These are phyloP conservation scores for Arthrobotrys megalospora DNA, from an alignment of 2,329 filamentous ascomycete genomes.

Conservation along the genomic window DNA sequence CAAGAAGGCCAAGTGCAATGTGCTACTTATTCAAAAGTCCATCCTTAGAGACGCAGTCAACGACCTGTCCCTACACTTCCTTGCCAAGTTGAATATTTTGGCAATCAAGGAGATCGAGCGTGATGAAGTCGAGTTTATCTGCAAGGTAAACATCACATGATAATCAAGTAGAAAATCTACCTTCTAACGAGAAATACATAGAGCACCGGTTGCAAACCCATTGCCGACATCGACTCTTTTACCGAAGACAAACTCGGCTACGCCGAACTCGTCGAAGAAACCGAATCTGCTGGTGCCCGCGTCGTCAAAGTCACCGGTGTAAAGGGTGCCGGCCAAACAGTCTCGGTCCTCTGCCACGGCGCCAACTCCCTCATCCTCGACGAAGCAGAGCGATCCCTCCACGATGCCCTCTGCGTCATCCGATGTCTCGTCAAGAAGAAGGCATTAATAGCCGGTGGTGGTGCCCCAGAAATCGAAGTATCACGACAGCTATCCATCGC, in stretches of 20 bases:
- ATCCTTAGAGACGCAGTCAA: constrained; percentile 98
- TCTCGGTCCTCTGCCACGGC: constrained; percentile 93
- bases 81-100: constrained; percentile 95
- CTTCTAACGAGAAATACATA: constrained; percentile 58
- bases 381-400: constrained; percentile 94
- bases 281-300: constrained; percentile 86
- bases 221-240: constrained; percentile 98
- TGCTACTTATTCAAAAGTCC: constrained; percentile 97
- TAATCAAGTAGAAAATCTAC: background rate
- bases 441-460: constrained; percentile 96
- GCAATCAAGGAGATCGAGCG: constrained; percentile 98
- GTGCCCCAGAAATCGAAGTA: constrained; percentile 96
- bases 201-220: constrained; percentile 97
- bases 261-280: constrained; percentile 94
- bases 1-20: constrained; percentile 99
- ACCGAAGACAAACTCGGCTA: constrained; percentile 97
- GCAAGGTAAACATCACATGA: constrained; percentile 74
- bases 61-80: constrained; percentile 95
- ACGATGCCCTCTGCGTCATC: constrained; percentile 97
- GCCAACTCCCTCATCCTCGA: constrained; percentile 95
- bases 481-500: constrained; percentile 87
- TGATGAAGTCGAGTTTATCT: constrained; percentile 98
- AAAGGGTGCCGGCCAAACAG: constrained; percentile 85
- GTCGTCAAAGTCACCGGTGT: constrained; percentile 97
- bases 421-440: constrained; percentile 99